Conservation (phyloP, 371 early-diverging fungal genomes). For the Zopfochytrium polystomum region DNA sequence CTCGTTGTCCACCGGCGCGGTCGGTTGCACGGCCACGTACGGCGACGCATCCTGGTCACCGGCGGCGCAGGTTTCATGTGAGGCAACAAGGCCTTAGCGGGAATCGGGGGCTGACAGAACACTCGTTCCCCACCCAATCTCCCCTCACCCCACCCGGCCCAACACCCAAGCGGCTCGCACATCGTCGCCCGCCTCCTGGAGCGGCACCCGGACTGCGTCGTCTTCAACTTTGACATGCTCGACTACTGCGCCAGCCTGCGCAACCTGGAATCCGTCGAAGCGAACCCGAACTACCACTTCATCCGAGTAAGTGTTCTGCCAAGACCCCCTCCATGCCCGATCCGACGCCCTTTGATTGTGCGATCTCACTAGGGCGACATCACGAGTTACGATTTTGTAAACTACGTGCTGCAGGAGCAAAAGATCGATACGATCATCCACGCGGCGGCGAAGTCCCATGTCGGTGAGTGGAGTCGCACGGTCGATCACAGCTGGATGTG, state of each 20-base stretch:
- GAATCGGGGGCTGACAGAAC: not conserved
- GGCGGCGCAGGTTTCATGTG: constrained; percentile 90
- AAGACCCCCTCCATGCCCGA: not conserved
- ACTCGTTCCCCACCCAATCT: not conserved
- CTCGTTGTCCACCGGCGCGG: too few species aligned
- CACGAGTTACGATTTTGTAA: constrained; percentile 66
- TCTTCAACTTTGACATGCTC: constrained; percentile 74
- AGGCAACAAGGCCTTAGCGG: constrained; percentile 17
- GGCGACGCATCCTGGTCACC: constrained; percentile 64
- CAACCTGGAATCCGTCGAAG: not conserved
- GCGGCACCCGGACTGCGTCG: constrained; percentile 68
- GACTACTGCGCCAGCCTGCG: constrained; percentile 1
- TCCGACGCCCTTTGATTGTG: not conserved
- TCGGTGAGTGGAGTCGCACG: constrained; percentile 37
- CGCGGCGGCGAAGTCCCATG: constrained; percentile 83
- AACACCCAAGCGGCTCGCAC: constrained; percentile 44
- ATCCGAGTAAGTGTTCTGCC: not conserved
- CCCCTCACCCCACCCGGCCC: constrained; percentile 33
- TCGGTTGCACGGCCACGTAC: too few species aligned
- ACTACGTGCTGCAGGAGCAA: constrained; percentile 64
- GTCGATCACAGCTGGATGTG: not conserved
- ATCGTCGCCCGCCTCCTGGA: constrained; percentile 62
- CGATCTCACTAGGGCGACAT: constrained; percentile 63
- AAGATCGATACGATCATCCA: constrained; percentile 77
- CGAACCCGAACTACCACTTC: not conserved